Base-by-base conservation (phyloP, 192 early-diverging fungal genomes). In the Chytriomyces sp. region DNA sequence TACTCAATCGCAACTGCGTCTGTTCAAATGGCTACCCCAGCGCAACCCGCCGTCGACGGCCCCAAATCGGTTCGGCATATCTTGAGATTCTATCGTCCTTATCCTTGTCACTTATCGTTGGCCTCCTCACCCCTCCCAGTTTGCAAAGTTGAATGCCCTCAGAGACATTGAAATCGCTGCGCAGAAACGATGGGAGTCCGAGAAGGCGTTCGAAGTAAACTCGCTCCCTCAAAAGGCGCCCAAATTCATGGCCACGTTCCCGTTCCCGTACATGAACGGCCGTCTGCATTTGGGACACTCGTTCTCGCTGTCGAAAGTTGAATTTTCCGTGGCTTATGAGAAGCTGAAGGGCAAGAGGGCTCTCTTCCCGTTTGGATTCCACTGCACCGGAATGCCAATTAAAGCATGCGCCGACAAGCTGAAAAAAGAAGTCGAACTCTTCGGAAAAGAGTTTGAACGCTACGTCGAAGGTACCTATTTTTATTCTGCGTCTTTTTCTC, bases 351-450 rank as follows among this genome's bases (percentile, higher is more conserved):
- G 98, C 45, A 98, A 96, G 88, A 83, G 89, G 16, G 93, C 90
- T 59, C 89, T 98, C 67, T 95, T 97, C 65, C 98, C 98, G 24
- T 92, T 97, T 77, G 97, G 97, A 45, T 99, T 98, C 91, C 98
- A 99, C 77, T 93, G 92, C 63, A 98, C 98, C 8, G 98, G 98
- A 53, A 99, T 99, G 98, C 98, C 98, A 43, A 99, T 99, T 87
- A 97, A 95, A 89, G 93, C 94, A 43, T 93, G 91, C 79, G 93
- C 94, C 26, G 94, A 96, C 83, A 96, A 95, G 82, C 81, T 96
- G 67, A 84, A 86, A 69, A 89, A 91, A 64, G 94, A 96, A 84
- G 84, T 96, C 48, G 92, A 89, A 75, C 80, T 92, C 84, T 96
- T 95, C 86, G 94, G 94, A 53, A 83, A 86, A 64, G 84, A 92